phyloP scores from a whole-genome alignment of 768 basidiomycete species.

The Filobasidium floriforme region DNA sequence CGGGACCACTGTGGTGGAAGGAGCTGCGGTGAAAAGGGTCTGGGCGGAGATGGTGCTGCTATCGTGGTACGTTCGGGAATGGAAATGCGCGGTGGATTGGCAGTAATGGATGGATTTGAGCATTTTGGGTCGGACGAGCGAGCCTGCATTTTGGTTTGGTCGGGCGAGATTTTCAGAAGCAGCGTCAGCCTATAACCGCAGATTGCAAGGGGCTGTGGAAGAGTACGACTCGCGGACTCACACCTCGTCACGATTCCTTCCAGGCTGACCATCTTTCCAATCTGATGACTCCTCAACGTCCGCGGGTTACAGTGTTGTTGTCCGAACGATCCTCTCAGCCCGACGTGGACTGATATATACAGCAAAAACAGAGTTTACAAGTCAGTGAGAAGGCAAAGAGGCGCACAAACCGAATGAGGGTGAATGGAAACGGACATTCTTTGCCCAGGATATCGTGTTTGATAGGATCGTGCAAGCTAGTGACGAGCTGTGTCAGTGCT shows the following conservation, averaged over 20 bases:
- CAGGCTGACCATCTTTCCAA: constrained; percentile 91
- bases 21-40: constrained; percentile 57
- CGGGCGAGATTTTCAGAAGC: not conserved
- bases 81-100: constrained; percentile 73
- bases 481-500: constrained; percentile 66
- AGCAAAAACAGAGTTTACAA: too few species aligned
- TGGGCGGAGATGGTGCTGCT: constrained; percentile 66
- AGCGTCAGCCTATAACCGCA: not conserved
- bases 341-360: constrained; percentile 60
- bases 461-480: constrained; percentile 64
- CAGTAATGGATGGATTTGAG: constrained; percentile 93
- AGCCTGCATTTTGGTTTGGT: constrained; percentile 48
- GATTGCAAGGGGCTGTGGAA: not conserved
- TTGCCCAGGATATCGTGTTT: constrained; percentile 77
- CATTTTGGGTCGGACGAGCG: constrained; percentile 97
- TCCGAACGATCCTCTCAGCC: constrained; percentile 92
- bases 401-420: not conserved
- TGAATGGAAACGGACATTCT: constrained; percentile 48
- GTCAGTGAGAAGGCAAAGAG: too few species aligned
- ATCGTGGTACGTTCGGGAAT: constrained; percentile 85
- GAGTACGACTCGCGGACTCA: constrained; percentile 28
- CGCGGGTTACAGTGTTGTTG: constrained; percentile 96
- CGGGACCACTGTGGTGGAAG: constrained; percentile 57
- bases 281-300: constrained; percentile 74
- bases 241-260: constrained; percentile 98